Percentiles rank a stretch among this genome's conserved stretches.
Conservation (phyloP, 306 rosid genomes). For the Cucurbita maxima region DNA sequence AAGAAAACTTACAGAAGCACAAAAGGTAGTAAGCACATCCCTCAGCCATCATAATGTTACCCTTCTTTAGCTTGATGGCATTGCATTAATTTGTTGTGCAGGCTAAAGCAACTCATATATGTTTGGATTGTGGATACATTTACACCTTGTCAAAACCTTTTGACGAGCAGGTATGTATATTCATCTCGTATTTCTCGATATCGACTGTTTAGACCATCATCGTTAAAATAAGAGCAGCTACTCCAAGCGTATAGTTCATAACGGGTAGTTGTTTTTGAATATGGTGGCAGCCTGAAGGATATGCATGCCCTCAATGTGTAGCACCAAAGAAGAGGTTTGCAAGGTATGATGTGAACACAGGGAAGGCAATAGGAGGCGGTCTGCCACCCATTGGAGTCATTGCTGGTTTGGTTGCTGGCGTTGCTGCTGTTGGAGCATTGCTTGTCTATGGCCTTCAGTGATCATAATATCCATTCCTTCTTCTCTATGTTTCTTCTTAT, state of each 20-base stretch:
- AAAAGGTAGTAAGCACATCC: constrained; percentile 56
- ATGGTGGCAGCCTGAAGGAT: constrained; percentile 46
- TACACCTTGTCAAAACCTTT: constrained; percentile 72
- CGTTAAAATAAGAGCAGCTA: background rate
- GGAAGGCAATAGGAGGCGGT: constrained; percentile 68
- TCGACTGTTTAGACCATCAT: background rate
- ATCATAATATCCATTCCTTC: background rate
- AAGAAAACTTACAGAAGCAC: constrained; percentile 63
- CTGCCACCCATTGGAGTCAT: constrained; percentile 92
- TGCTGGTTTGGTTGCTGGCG: constrained; percentile 64
- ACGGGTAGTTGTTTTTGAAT: too few species aligned
- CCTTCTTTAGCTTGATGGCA: background rate
- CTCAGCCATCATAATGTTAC: background rate
- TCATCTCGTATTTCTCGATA: background rate
- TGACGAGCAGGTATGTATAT: constrained; percentile 50
- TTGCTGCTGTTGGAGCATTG: constrained; percentile 82
- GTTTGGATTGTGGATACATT: constrained; percentile 86
- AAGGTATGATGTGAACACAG: constrained; percentile 64
- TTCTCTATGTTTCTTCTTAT: background rate
- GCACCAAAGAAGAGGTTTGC: constrained; percentile 95
- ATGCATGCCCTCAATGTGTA: constrained; percentile 72
- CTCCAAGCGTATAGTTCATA: too few species aligned
- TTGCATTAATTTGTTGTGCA: constrained; percentile 18
- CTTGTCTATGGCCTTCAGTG: constrained; percentile 95
- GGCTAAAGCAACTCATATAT: constrained; percentile 97